phyloP scores from a whole-genome alignment of 495 filamentous ascomycete species.

The Staphylotrichum tortipilum region DNA sequence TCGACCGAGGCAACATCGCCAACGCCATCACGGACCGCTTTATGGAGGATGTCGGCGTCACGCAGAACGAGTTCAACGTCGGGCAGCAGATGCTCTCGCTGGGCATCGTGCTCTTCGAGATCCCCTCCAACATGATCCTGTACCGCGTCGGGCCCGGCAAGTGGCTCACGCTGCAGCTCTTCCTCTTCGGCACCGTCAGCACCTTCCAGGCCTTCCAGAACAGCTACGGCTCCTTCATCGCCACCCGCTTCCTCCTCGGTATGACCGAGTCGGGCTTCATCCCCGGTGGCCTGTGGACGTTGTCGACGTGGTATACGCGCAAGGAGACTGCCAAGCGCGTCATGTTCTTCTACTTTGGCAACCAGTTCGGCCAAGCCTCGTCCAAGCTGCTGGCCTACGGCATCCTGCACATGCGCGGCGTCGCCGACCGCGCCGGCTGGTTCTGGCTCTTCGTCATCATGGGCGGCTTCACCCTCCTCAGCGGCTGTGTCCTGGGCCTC shows the following conservation, averaged over 20 bases:
- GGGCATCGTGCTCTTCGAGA: conserved; percentile 51
- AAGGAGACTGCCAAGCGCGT: conserved; percentile 48
- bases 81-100: conserved; percentile 48
- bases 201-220: conserved; percentile 52
- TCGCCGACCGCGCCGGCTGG: conserved; percentile 46
- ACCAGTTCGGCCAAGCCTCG: conserved; percentile 43
- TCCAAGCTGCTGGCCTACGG: conserved; percentile 29
- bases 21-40: conserved; percentile 32
- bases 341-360: conserved; percentile 50
- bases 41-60: conserved; percentile 44
- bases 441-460: conserved; percentile 52
- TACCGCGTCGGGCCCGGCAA: conserved; percentile 48
- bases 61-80: conserved; percentile 50
- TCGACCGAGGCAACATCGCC: conserved; percentile 24
- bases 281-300: conserved; percentile 50
- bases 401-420: conserved; percentile 36
- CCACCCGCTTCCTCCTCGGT: conserved; percentile 45
- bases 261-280: conserved; percentile 51
- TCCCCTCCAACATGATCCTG: conserved; percentile 50
- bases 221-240: conserved; percentile 40
- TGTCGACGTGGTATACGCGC: conserved; percentile 55
- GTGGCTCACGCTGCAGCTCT: conserved; percentile 51
- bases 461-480: conserved; percentile 45
- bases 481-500: conserved; percentile 42
- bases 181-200: conserved; percentile 49